Evolutionary conservation across 2,329 filamentous ascomycete genomes (phyloP), one percentile per base, ranked within the genome.

Genomic region (Colletotrichum navitas): DNA sequence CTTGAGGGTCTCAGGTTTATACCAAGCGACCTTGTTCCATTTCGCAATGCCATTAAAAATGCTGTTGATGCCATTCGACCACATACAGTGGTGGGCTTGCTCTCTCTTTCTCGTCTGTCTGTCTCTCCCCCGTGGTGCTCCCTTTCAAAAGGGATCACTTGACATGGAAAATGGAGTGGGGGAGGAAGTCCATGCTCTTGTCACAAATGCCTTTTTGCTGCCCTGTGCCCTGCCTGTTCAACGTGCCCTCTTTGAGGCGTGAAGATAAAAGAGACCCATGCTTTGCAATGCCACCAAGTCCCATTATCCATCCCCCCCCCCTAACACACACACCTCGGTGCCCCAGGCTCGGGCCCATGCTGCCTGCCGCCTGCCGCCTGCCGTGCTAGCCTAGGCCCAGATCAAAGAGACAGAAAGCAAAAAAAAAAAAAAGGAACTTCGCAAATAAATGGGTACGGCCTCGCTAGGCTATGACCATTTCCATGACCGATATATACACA

Each of bases 401-500:
- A 52, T 49, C 47, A 29, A 45, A 61, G 18, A 47, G n/a, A 47
- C 11, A 47, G 45, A 47, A 12, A 36, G 11, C 34, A 24, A 12
- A 24, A 12, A 21, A 21, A 36, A 49, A 12, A 43, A 24, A 43
- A 29, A 29, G n/a, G 29, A 43, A 18, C 49, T 24, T 41, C 26
- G 26, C 24, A 32, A 8, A 24, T 5, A 47, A 47, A 52, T 32
- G 39, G 24, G 34, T 34, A 41, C 36, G 36, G 49, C 68, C 41
- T 71, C 56, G 29, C 7, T 36, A 8, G 54, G 36, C 54, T 34
- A 39, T 41, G 49, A 18, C 68, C 52, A 41, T 54, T 39, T 26
- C 41, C 12, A 54, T 68, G 62, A 29, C 62, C 43, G 36, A 55
- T 60, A 43, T 64, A 69, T 69, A 66, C 69, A 63, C 69, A 64